Evolutionary conservation across 164 flowering plant genomes (phyloP).

Genomic region (Dillenia suffruticosa): DNA sequence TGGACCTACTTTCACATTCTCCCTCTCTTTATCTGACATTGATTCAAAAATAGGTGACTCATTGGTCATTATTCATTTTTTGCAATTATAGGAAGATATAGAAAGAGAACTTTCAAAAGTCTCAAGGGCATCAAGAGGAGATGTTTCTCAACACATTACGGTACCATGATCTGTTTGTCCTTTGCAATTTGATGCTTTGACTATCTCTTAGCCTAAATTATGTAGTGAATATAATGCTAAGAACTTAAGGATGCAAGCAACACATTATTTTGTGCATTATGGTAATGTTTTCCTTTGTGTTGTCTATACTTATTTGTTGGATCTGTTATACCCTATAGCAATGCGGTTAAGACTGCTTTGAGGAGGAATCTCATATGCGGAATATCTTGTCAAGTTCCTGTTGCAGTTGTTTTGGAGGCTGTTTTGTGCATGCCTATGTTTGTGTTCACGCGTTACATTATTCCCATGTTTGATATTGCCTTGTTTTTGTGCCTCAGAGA

Average conservation of each 20-base stretch:
- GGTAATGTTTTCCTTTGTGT: too few relatives aligned
- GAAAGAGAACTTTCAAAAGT: conserved; percentile 69
- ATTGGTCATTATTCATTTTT: conserved; percentile 8
- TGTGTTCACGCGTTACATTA: too few relatives aligned
- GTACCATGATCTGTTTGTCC: conserved; percentile 28
- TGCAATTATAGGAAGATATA: conserved; percentile 72
- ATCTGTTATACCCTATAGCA: too few relatives aligned
- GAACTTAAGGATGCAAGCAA: neutral
- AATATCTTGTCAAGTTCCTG: too few relatives aligned
- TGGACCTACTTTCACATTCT: conserved; percentile 1
- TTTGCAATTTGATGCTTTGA: neutral
- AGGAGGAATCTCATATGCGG: too few relatives aligned
- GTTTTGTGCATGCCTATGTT: too few relatives aligned
- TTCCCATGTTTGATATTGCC: too few relatives aligned
- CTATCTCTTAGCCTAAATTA: neutral
- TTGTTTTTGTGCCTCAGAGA: too few relatives aligned
- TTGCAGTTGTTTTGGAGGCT: too few relatives aligned
- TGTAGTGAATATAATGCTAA: too few relatives aligned
- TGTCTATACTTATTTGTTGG: too few relatives aligned
- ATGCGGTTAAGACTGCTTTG: too few relatives aligned
- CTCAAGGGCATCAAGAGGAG: conserved; percentile 58
- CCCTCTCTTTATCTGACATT: neutral
- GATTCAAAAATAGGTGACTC: neutral
- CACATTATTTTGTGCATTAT: neutral
- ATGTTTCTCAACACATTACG: conserved; percentile 65